A percentile compares a stretch with the other conserved stretches of the same genome.
Evolutionary conservation across 2,329 filamentous ascomycete species (phyloP).

Genomic region (Fusarium sp.): DNA sequence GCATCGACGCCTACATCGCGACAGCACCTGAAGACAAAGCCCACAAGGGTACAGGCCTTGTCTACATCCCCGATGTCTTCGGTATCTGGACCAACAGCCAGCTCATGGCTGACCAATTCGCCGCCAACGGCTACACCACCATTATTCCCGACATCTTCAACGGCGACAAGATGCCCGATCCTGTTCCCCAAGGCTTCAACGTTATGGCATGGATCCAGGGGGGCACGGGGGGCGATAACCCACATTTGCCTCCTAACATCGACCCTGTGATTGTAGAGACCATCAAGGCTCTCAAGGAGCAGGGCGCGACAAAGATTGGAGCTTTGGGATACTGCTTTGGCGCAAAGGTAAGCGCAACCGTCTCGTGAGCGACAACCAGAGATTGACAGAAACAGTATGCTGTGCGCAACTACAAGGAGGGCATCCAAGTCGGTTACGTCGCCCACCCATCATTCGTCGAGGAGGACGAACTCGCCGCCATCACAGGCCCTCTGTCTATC

Average conservation of each 20-base stretch:
- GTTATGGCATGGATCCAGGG: constrained; percentile 49
- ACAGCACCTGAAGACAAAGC: constrained; percentile 49
- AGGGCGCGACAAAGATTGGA: constrained; percentile 62
- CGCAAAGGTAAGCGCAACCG: constrained; percentile 58
- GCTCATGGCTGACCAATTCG: constrained; percentile 54
- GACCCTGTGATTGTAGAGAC: constrained; percentile 49
- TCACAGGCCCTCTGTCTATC: constrained; percentile 67
- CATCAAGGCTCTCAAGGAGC: constrained; percentile 64
- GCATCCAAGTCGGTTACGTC: constrained; percentile 66
- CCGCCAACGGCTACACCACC: constrained; percentile 52
- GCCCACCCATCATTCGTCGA: constrained; percentile 72
- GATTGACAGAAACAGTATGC: constrained; percentile 63
- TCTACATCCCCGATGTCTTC: constrained; percentile 52
- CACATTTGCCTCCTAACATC: constrained; percentile 47
- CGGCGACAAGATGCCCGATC: constrained; percentile 46
- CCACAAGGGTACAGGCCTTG: constrained; percentile 45
- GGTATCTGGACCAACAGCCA: constrained; percentile 53
- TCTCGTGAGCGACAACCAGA: background rate
- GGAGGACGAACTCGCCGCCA: constrained; percentile 65
- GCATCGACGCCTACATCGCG: constrained; percentile 61
- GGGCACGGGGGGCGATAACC: constrained; percentile 59
- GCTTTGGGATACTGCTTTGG: constrained; percentile 73
- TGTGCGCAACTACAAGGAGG: constrained; percentile 68
- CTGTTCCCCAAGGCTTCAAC: constrained; percentile 44
- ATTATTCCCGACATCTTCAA: constrained; percentile 52